phyloP scores from a whole-genome alignment of 192 early-diverging fungal genomes.

The Coemansia sp. region DNA sequence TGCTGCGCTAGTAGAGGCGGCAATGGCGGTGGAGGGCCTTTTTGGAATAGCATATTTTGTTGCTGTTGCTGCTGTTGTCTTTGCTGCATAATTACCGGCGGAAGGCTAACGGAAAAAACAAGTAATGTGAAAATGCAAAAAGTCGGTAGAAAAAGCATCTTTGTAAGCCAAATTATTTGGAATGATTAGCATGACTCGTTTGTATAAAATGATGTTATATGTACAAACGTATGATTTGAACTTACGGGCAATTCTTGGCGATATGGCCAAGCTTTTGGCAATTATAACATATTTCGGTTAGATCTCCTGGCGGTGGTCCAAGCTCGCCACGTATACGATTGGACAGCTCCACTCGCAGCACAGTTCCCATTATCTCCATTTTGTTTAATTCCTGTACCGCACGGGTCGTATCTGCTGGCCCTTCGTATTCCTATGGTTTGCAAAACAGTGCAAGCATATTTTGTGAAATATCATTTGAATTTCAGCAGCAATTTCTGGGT shows the following conservation, averaged over 20 bases:
- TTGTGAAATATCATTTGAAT: not conserved
- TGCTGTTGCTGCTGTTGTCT: conserved; percentile 6
- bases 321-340: conserved; percentile 25
- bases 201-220: not conserved
- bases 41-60: not conserved
- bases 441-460: not conserved
- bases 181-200: no score
- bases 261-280: conserved; percentile 38
- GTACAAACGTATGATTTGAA: not conserved
- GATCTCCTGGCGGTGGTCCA: conserved; percentile 37
- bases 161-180: no score
- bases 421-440: conserved; percentile 25
- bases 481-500: not conserved
- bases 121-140: not conserved
- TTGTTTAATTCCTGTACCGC: conserved; percentile 23
- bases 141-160: not conserved
- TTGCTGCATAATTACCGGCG: not conserved
- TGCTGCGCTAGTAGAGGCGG: not conserved
- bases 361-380: conserved; percentile 15
- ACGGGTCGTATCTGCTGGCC: conserved; percentile 6
- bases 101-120: not conserved
- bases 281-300: conserved; percentile 32
- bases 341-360: conserved; percentile 36
- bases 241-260: conserved; percentile 43
- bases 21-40: not conserved